Base-by-base conservation (phyloP, 2,329 filamentous ascomycete species). In the Myriosclerotinia scirpicola region DNA sequence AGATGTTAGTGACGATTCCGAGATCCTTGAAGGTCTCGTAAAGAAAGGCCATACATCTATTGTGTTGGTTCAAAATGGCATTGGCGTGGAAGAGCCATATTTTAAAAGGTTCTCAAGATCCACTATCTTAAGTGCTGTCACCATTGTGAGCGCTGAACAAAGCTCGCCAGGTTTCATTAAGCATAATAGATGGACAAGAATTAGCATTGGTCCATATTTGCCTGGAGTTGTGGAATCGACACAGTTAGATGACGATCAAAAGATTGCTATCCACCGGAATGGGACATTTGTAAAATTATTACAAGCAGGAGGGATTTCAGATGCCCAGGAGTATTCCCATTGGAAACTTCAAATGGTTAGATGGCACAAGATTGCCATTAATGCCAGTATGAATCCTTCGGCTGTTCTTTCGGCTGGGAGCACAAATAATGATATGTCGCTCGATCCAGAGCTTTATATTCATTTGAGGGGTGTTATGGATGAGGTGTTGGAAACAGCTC, bases 361-460 rank as follows among this genome's bases (percentile, higher is more conserved):
- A 34, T 92, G 89, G 89, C 89, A 91, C 77, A 92, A 92, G 77
- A 85, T 91, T 69, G 88, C 87, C 72, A 91, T 92, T 80, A 92
- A 92, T 76, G 87, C 88, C 0, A 85, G 87, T 62, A 90, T 91
- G 83, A 92, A 92, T 78, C 88, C 89, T 0, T 88, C 86, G 0
- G 86, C 88, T 2, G 88, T 91, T 9, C 81, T 92, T 0, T 85
- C 84, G 0, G 86, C 87, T 15, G 87, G 88, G 1, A 79, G 82
- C 2, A 83, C 85, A 64, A 91, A 91, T 74, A 83, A 86, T 55
- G 83, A 84, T 69, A 90, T 92, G 86, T 81, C 86, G 6, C 77
- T 79, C 15, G 88, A 91, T 71, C 76, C 84, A 0, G 88, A 91
- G 73, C 78, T 91, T 50, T 81, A 84, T 54, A 76, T 77, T 30